These are phyloP conservation scores for Tephrocybe sp. DNA, from an alignment of 768 basidiomycete genomes.

Conservation along the genomic window DNA sequence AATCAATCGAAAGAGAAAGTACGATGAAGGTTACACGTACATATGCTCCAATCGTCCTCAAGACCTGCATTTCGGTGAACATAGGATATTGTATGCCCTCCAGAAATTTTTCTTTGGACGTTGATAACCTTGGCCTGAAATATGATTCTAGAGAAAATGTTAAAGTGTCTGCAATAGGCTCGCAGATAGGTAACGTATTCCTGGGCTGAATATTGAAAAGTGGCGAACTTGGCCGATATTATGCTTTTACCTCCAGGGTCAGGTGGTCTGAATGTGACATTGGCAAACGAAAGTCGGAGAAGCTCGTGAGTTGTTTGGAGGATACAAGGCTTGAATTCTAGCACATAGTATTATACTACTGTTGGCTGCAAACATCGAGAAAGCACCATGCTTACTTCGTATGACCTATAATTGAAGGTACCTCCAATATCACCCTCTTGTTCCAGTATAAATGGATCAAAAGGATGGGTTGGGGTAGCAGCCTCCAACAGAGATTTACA, in stretches of 20 bases:
- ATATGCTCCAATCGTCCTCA: constrained; percentile 26
- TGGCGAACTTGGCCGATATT: not conserved
- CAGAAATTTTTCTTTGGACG: constrained; percentile 28
- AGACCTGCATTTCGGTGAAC: constrained; percentile 19
- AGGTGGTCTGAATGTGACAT: constrained; percentile 47
- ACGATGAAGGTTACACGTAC: constrained; percentile 15
- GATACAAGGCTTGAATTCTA: constrained; percentile 54
- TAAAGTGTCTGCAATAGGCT: constrained; percentile 43
- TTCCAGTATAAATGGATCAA: constrained; percentile 50
- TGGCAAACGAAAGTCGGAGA: constrained; percentile 58
- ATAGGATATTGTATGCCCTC: constrained; percentile 39
- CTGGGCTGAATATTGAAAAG: constrained; percentile 16
- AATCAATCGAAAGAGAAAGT: too few species aligned
- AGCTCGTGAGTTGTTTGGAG: constrained; percentile 59
- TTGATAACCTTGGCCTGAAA: constrained; percentile 37
- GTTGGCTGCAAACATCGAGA: not conserved
- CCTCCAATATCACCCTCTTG: constrained; percentile 51
- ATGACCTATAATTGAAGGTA: constrained; percentile 50
- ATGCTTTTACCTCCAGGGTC: constrained; percentile 35
- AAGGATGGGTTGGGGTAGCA: constrained; percentile 35
- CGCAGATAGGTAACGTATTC: constrained; percentile 54
- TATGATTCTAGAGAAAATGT: constrained; percentile 35
- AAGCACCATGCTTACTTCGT: constrained; percentile 32
- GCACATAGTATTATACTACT: not conserved
- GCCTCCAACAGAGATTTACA: constrained; percentile 49